Conservation (phyloP, 495 filamentous ascomycete genomes). For the Melanomma pulvis-pyrius region DNA sequence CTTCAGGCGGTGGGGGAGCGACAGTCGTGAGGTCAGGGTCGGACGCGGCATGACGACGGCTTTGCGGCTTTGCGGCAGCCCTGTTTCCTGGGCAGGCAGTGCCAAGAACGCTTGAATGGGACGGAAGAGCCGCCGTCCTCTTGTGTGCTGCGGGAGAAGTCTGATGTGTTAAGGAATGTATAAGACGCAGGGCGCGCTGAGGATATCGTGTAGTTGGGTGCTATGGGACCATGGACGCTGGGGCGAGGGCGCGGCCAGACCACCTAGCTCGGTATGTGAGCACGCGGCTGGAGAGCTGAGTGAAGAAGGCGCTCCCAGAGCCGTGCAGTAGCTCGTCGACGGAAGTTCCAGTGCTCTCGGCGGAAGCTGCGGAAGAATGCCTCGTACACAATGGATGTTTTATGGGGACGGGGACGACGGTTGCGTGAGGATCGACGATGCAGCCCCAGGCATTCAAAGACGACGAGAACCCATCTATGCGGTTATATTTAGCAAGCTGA, state of each 20-base stretch:
- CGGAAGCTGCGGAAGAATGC: background rate
- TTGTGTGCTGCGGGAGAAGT: background rate
- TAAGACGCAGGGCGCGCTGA: background rate
- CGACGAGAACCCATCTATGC: background rate
- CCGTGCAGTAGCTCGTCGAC: no score
- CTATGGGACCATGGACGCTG: no score
- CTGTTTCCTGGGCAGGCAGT: constrained; percentile 13
- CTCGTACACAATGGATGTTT: background rate
- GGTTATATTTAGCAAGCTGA: constrained; percentile 26
- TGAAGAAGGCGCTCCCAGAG: background rate
- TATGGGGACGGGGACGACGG: background rate
- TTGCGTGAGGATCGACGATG: background rate
- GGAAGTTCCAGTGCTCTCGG: background rate
- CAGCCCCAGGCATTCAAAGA: background rate
- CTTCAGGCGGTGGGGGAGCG: constrained; percentile 37
- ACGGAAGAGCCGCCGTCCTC: background rate
- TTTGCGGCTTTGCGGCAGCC: background rate
- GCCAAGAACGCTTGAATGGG: constrained; percentile 27
- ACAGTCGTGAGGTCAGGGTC: constrained; percentile 33
- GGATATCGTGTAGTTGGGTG: no score
- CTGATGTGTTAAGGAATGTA: background rate
- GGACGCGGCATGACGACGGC: constrained; percentile 36
- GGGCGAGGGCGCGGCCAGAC: background rate
- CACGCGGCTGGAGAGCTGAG: constrained; percentile 1
- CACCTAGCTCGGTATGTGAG: constrained; percentile 1